These are phyloP conservation scores for Lipomyces kockii DNA, from an alignment of 805 yeast species.

Conservation along the genomic window DNA sequence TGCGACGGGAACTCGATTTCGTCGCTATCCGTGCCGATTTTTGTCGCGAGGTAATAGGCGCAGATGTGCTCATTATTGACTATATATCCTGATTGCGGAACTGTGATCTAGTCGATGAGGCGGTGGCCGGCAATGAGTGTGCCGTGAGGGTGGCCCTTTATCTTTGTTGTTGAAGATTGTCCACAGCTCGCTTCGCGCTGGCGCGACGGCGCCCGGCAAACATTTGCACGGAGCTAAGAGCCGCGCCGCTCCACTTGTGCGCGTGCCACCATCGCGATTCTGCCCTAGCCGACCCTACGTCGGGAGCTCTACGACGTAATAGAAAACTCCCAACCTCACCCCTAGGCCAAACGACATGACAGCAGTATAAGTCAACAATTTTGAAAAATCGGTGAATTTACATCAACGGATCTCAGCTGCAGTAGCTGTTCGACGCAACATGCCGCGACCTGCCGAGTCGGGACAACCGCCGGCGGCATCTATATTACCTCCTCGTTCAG, in stretches of 20 bases:
- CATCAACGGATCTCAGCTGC: background rate
- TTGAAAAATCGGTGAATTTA: too few species aligned
- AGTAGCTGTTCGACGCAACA: background rate
- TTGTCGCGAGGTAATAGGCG: constrained; percentile 20
- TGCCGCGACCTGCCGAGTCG: background rate
- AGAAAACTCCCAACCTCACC: background rate
- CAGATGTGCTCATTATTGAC: constrained; percentile 9
- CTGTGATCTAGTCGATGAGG: background rate
- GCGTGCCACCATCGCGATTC: background rate
- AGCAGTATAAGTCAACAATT: too few species aligned
- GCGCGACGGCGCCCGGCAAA: background rate
- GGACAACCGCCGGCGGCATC: background rate
- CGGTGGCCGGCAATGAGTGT: background rate
- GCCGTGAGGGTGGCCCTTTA: background rate
- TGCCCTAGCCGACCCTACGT: background rate
- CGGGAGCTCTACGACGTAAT: background rate
- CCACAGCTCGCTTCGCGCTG: background rate
- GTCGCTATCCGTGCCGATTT: constrained; percentile 32
- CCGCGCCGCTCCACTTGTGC: background rate
- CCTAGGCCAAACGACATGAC: too few species aligned
- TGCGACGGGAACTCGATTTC: constrained; percentile 16
- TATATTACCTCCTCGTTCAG: background rate
- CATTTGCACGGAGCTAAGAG: background rate
- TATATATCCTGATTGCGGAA: background rate
- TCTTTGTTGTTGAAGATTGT: background rate